Conservation (phyloP, 148 eudicot genomes). For the Polygonum maritimum region DNA sequence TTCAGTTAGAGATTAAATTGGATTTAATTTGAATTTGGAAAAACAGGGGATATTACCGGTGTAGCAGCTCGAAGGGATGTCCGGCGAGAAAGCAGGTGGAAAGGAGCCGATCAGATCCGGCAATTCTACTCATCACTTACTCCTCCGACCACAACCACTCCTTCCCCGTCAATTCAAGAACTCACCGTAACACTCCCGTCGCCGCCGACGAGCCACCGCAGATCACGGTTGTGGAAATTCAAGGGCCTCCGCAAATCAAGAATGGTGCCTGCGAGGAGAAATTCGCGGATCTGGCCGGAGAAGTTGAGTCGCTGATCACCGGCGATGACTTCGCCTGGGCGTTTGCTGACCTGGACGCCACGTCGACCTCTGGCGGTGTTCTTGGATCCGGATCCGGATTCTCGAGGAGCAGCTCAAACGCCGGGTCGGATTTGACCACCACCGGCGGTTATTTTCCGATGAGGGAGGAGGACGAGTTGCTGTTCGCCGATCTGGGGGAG, state of each 20-base stretch:
- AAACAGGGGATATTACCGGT: conserved; percentile 10
- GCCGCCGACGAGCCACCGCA: not conserved
- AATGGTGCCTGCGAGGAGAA: not conserved
- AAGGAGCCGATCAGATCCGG: conserved; percentile 6
- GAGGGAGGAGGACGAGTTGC: conserved; percentile 1
- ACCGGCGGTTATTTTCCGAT: not conserved
- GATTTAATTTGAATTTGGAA: not conserved
- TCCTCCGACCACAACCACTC: conserved; percentile 6
- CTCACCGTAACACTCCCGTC: not conserved
- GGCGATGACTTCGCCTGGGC: not conserved
- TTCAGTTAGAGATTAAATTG: not conserved
- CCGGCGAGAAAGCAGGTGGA: conserved; percentile 14
- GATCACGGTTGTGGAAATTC: no score
- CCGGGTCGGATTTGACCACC: not conserved
- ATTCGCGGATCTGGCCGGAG: not conserved
- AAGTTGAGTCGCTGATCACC: not conserved
- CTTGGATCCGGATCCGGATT: not conserved
- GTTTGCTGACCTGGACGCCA: not conserved
- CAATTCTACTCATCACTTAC: not conserved
- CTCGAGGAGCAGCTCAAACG: not conserved
- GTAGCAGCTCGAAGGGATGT: conserved; percentile 11
- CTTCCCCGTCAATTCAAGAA: not conserved
- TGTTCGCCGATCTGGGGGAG: conserved; percentile 13
- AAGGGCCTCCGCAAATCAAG: not conserved
- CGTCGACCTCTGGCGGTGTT: not conserved